These are phyloP conservation scores for Bipolaris cookei DNA, from an alignment of 2,329 filamentous ascomycete species.

Conservation along the genomic window DNA sequence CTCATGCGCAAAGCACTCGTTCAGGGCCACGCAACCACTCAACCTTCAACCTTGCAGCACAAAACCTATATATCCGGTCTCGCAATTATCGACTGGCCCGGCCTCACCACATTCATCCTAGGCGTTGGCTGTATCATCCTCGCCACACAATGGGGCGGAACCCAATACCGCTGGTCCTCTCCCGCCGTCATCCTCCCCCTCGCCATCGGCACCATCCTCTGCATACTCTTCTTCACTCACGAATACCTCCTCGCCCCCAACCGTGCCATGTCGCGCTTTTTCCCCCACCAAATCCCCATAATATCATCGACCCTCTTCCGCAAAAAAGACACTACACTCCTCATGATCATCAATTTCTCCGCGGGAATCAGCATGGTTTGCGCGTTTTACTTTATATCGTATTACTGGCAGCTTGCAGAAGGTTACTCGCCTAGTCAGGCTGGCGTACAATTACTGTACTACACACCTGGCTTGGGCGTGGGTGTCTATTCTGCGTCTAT, in stretches of 20 bases:
- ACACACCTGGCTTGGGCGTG: constrained; percentile 66
- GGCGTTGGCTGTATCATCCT: constrained; percentile 48
- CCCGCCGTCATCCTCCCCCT: constrained; percentile 62
- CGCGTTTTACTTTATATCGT: constrained; percentile 71
- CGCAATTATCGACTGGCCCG: constrained; percentile 55
- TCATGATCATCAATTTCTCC: constrained; percentile 67
- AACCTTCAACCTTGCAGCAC: constrained; percentile 36
- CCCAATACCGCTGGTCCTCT: constrained; percentile 63
- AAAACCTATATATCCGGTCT: constrained; percentile 43
- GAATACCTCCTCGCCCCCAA: constrained; percentile 61
- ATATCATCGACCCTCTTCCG: constrained; percentile 66
- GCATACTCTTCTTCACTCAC: constrained; percentile 60
- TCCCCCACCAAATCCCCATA: constrained; percentile 66
- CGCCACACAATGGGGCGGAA: constrained; percentile 61
- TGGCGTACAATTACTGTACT: constrained; percentile 64
- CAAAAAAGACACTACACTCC: constrained; percentile 64
- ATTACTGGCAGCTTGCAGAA: constrained; percentile 71
- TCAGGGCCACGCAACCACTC: constrained; percentile 54
- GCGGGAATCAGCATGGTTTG: constrained; percentile 62
- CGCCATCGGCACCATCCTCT: constrained; percentile 56
- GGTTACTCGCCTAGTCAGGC: constrained; percentile 55
- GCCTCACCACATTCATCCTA: constrained; percentile 43
- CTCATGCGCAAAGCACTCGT: constrained; percentile 66
- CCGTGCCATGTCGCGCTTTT: constrained; percentile 54
- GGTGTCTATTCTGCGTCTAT: constrained; percentile 66